Percentiles rank a stretch among this genome's conserved stretches.
Conservation (phyloP, 331 rosid genomes). For the Cydonia oblonga region DNA sequence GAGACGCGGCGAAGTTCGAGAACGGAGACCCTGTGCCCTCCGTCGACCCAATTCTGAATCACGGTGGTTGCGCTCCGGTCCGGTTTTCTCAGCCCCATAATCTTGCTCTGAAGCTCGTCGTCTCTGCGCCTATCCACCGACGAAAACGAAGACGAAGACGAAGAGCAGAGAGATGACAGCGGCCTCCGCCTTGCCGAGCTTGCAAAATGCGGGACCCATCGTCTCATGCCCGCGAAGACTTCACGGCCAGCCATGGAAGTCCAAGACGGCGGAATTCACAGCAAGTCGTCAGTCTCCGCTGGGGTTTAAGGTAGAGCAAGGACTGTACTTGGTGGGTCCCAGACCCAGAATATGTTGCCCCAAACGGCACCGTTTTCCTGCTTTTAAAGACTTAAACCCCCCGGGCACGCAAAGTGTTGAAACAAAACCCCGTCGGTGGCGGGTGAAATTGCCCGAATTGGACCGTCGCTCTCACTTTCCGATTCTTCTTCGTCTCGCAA, state of each 20-base stretch:
- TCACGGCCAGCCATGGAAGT: neutral
- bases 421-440: neutral
- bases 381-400: neutral
- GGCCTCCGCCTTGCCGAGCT: neutral
- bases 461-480: neutral
- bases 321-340: neutral
- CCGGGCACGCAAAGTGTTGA: neutral
- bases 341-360: neutral
- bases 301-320: neutral
- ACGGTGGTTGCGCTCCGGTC: constrained; percentile 18
- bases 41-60: constrained; percentile 33
- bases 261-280: neutral
- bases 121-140: neutral
- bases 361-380: neutral
- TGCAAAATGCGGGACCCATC: neutral
- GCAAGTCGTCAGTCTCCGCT: neutral
- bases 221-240: neutral
- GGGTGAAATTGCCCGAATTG: neutral
- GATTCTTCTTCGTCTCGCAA: neutral
- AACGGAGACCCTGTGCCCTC: constrained; percentile 30
- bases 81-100: constrained; percentile 18
- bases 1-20: constrained; percentile 40
- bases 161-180: neutral
- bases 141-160: constrained; percentile 11
- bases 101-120: constrained; percentile 23